Evolutionary conservation across 2,329 filamentous ascomycete species (phyloP).

Genomic region (Amauroascus niger): DNA sequence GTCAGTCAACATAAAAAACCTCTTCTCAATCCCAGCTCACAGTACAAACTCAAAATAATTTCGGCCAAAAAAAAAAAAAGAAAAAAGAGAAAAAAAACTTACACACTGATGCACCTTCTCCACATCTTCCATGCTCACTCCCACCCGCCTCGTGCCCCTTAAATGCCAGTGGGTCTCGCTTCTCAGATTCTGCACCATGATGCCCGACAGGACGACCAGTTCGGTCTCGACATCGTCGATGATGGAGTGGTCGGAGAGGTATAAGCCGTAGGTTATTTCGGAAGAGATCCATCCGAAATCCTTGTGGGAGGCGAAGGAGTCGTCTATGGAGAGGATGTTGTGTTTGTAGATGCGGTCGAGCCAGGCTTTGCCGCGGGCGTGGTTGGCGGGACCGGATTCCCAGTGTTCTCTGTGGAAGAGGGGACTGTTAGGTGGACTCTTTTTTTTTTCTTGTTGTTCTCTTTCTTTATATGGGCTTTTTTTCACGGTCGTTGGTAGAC

Average conservation of each 20-base stretch:
- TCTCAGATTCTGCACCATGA: slow-evolving; percentile 38
- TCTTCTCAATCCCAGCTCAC: too few relatives aligned
- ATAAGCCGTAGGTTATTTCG: slow-evolving; percentile 58
- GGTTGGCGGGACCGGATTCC: slow-evolving; percentile 49
- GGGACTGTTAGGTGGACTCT: background rate
- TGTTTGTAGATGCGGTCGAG: slow-evolving; percentile 48
- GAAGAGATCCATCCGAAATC: slow-evolving; percentile 55
- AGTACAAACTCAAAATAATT: too few relatives aligned
- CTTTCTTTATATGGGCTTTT: background rate
- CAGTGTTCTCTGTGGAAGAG: slow-evolving; percentile 42
- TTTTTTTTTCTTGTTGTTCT: background rate
- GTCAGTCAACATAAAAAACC: background rate
- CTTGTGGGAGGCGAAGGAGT: slow-evolving; percentile 2
- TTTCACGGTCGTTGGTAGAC: too few relatives aligned
- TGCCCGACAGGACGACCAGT: slow-evolving; percentile 36
- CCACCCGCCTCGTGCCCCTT: slow-evolving; percentile 35
- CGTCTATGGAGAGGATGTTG: slow-evolving; percentile 28
- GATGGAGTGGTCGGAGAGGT: slow-evolving; percentile 37
- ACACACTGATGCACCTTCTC: slow-evolving; percentile 24
- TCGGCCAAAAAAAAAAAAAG: background rate
- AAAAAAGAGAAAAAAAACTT: background rate
- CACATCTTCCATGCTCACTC: slow-evolving; percentile 33
- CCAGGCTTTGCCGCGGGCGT: slow-evolving; percentile 46
- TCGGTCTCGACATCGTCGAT: slow-evolving; percentile 38
- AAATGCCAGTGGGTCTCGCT: slow-evolving; percentile 40